phyloP scores from a whole-genome alignment of 495 filamentous ascomycete species.

The Cetradonia linearis region DNA sequence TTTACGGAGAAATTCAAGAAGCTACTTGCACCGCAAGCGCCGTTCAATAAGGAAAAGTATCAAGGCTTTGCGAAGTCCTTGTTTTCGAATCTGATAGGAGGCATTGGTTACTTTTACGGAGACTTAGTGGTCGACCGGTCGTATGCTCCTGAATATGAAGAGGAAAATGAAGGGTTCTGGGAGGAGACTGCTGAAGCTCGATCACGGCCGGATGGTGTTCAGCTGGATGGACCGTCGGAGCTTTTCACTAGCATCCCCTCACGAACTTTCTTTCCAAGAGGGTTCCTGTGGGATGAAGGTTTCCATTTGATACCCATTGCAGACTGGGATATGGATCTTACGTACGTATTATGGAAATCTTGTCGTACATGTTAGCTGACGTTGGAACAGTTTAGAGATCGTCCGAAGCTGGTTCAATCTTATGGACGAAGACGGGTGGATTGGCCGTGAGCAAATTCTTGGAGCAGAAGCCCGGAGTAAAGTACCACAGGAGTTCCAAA shows the following conservation, averaged over 20 bases:
- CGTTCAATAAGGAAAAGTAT: slow-evolving; percentile 65
- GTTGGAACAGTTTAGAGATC: slow-evolving; percentile 52
- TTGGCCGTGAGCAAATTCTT: slow-evolving; percentile 91
- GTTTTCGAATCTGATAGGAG: slow-evolving; percentile 89
- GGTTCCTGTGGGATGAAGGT: slow-evolving; percentile 96
- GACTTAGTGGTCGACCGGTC: slow-evolving; percentile 80
- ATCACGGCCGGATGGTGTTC: slow-evolving; percentile 44
- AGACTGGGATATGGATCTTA: slow-evolving; percentile 88
- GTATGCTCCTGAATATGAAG: slow-evolving; percentile 81
- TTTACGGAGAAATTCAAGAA: slow-evolving; percentile 68
- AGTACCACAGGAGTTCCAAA: slow-evolving; percentile 88
- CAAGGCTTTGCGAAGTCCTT: slow-evolving; percentile 74
- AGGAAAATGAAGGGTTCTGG: slow-evolving; percentile 97
- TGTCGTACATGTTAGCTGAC: background rate
- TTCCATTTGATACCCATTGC: slow-evolving; percentile 88
- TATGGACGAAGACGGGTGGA: slow-evolving; percentile 97
- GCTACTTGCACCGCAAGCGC: slow-evolving; percentile 62
- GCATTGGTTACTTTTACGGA: slow-evolving; percentile 92
- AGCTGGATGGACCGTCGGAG: slow-evolving; percentile 73
- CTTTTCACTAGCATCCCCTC: slow-evolving; percentile 92
- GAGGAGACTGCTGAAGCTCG: slow-evolving; percentile 76
- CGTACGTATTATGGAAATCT: slow-evolving; percentile 36
- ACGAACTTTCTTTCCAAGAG: slow-evolving; percentile 88
- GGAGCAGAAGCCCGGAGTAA: slow-evolving; percentile 92
- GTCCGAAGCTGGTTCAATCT: slow-evolving; percentile 92